Evolutionary conservation across 1,284 basidiomycete species (phyloP).

Genomic region (Marasmius tenuissimus): DNA sequence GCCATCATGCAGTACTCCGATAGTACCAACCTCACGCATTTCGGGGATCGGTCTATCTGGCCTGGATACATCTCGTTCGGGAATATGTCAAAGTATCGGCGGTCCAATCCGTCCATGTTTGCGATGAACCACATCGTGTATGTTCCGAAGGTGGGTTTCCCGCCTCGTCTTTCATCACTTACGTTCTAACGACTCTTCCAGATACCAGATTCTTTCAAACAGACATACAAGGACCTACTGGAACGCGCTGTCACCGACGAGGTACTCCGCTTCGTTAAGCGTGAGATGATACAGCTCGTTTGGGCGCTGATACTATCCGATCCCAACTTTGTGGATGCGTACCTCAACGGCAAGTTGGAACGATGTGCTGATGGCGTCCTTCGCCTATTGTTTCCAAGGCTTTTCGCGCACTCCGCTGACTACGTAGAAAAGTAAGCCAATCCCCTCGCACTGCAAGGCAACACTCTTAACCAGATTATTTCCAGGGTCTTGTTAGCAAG

Average conservation of each 20-base stretch:
- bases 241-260: neutral
- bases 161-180: too few relatives aligned
- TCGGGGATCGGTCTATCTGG: neutral
- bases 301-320: neutral
- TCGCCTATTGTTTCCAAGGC: neutral
- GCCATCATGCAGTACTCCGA: neutral
- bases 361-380: neutral
- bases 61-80: neutral
- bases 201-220: neutral
- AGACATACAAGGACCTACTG: neutral
- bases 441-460: too few relatives aligned
- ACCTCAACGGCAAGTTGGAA: neutral
- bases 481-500: neutral
- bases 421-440: conserved; percentile 4
- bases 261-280: neutral
- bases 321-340: neutral
- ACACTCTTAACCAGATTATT: too few relatives aligned
- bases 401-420: neutral
- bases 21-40: neutral
- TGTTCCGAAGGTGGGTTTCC: neutral
- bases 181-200: too few relatives aligned
- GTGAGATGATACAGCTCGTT: neutral
- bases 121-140: neutral
- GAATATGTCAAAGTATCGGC: neutral
- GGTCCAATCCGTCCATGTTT: neutral